phyloP scores from a whole-genome alignment of 345 rosid species.

The Eucalyptus caleyi region DNA sequence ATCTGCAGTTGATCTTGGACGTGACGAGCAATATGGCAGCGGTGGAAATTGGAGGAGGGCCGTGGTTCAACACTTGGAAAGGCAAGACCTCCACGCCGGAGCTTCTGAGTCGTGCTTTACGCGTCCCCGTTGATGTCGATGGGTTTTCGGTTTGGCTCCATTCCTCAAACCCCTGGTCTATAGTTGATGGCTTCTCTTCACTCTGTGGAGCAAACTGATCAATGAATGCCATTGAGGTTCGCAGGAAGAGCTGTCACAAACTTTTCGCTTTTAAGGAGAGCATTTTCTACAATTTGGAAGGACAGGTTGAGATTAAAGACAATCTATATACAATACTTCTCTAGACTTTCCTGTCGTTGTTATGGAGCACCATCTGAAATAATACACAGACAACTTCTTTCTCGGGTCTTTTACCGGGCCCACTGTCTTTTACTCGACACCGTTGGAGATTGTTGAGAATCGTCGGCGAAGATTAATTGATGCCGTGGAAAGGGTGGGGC shows the following conservation, averaged over 20 bases:
- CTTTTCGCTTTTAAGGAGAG: neutral
- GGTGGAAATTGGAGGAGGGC: constrained; percentile 93
- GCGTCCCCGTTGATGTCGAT: constrained; percentile 56
- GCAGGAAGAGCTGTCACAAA: neutral
- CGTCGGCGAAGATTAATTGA: neutral
- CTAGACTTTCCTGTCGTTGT: neutral
- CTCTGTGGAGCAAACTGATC: neutral
- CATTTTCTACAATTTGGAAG: neutral
- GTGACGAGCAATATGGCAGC: constrained; percentile 82
- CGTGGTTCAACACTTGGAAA: constrained; percentile 91
- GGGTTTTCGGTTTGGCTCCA: constrained; percentile 35
- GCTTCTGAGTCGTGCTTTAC: constrained; percentile 35
- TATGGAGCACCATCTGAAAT: neutral
- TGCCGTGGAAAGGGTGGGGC: neutral
- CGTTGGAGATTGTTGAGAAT: neutral
- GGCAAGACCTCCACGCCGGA: constrained; percentile 60
- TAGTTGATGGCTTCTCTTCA: constrained; percentile 2
- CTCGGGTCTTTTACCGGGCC: neutral
- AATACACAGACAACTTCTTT: neutral
- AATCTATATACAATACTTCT: neutral
- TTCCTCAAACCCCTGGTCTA: constrained; percentile 82
- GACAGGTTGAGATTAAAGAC: neutral
- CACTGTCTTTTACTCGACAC: neutral
- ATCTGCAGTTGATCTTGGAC: constrained; percentile 55
- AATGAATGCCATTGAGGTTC: neutral